Percentiles rank a stretch among this genome's conserved stretches.
Conservation (phyloP, 1,284 basidiomycete species). For the Moesziomyces sp. region DNA sequence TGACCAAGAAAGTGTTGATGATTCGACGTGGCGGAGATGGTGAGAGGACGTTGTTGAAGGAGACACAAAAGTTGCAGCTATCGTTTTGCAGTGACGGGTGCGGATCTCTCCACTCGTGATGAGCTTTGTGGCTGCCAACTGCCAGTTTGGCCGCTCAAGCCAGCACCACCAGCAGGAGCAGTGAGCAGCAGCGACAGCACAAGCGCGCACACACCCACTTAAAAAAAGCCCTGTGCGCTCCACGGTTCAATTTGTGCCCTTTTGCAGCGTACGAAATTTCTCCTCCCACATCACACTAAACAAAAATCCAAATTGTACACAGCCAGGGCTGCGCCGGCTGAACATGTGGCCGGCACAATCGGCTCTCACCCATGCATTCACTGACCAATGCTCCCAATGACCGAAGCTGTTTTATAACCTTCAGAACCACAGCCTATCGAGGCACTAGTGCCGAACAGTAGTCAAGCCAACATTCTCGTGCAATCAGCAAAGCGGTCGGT, state of each 20-base stretch:
- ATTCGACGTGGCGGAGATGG: neutral
- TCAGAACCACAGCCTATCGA: too few species aligned
- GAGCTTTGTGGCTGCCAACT: neutral
- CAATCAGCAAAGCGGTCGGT: constrained; percentile 4
- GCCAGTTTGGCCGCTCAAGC: constrained; percentile 5
- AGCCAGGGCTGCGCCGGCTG: neutral
- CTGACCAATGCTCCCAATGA: neutral
- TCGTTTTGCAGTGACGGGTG: neutral
- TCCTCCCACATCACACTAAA: neutral
- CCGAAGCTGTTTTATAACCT: too few species aligned
- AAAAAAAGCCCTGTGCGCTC: neutral
- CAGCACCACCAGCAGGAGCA: neutral
- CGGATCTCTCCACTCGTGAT: constrained; percentile 26
- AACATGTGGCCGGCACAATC: neutral
- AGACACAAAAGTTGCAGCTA: neutral
- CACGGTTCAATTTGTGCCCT: neutral
- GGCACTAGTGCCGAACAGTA: neutral
- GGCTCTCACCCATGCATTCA: too few species aligned
- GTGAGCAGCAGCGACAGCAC: neutral
- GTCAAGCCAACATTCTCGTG: constrained; percentile 1
- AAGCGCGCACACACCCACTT: neutral
- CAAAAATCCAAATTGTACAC: neutral
- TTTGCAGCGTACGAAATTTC: neutral
- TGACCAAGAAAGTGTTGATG: neutral
- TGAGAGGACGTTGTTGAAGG: neutral